These are phyloP conservation scores for Metarhizium brunneum DNA, from an alignment of 2,329 filamentous ascomycete genomes.

Conservation along the genomic window DNA sequence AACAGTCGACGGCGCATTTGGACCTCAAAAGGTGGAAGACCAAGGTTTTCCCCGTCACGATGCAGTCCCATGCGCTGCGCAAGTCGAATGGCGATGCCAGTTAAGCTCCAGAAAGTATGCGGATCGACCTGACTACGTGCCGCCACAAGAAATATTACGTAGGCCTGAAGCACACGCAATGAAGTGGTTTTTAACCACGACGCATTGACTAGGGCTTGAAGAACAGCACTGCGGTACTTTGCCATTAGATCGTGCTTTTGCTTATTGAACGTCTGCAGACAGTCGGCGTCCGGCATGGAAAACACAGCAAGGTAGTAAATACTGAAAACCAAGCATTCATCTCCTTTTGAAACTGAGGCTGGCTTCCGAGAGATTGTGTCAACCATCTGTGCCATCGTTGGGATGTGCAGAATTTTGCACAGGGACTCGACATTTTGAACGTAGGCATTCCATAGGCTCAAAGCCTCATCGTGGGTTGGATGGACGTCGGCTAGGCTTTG, in stretches of 20 bases:
- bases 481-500: conserved; percentile 11
- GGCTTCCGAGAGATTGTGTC: conserved; percentile 10
- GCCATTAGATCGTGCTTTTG: conserved; percentile 23
- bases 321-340: conserved; percentile 33
- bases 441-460: conserved; percentile 16
- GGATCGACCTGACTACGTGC: conserved; percentile 31
- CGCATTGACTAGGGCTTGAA: conserved; percentile 39
- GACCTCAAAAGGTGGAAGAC: conserved; percentile 32
- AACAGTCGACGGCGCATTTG: conserved; percentile 46
- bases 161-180: conserved; percentile 43
- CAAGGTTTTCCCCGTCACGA: conserved; percentile 28
- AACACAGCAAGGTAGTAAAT: conserved; percentile 30
- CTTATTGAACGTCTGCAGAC: conserved; percentile 23
- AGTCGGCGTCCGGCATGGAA: conserved; percentile 33
- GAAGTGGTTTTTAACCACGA: conserved; percentile 41
- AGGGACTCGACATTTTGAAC: conserved; percentile 16
- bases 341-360: conserved; percentile 12
- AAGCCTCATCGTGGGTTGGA: conserved; percentile 12
- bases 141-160: conserved; percentile 35
- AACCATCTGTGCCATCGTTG: conserved; percentile 12
- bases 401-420: conserved; percentile 17
- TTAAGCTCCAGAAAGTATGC: conserved; percentile 38
- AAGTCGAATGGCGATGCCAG: conserved; percentile 41
- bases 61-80: conserved; percentile 45
- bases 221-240: conserved; percentile 30